Evolutionary conservation across 2,329 filamentous ascomycete genomes (phyloP).

Genomic region (Emmonsiellopsis sp.): DNA sequence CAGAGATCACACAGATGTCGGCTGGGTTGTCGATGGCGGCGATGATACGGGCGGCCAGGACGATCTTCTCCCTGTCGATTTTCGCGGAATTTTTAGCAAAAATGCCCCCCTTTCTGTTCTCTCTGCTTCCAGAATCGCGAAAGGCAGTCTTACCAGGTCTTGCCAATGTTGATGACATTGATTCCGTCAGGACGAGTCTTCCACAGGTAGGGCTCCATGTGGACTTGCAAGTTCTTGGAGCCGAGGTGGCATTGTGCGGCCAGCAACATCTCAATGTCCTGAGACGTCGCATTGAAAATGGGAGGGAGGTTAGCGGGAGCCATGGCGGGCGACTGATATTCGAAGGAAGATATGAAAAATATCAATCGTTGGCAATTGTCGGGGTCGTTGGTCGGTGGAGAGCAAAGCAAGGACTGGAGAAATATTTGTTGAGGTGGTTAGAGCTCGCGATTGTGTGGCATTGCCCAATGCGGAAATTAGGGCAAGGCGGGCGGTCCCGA

Average conservation of each 20-base stretch:
- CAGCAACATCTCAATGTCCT: conserved; percentile 99
- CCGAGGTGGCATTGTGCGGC: conserved; percentile 94
- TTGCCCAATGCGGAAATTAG: conserved; percentile 7
- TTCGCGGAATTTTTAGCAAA: conserved; percentile 9
- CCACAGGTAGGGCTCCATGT: conserved; percentile 99
- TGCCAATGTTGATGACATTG: conserved; percentile 99
- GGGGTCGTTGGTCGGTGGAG: conserved; percentile 24
- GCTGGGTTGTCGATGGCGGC: conserved; percentile 98
- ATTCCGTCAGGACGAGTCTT: conserved; percentile 98
- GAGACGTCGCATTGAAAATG: conserved; percentile 90
- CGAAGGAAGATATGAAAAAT: conserved; percentile 28
- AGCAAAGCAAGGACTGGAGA: conserved; percentile 8
- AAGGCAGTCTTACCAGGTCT: conserved; percentile 79
- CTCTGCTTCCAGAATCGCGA: not conserved
- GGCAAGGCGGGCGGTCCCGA: conserved; percentile 5
- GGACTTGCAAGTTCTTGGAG: conserved; percentile 98
- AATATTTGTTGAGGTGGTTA: conserved; percentile 1
- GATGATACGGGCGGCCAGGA: conserved; percentile 97
- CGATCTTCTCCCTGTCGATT: conserved; percentile 90
- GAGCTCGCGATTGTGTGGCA: conserved; percentile 4
- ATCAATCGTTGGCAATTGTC: conserved; percentile 41
- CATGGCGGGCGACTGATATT: conserved; percentile 65
- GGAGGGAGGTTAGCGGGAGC: conserved; percentile 89
- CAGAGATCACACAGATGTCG: conserved; percentile 98
- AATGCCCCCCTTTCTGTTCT: not conserved